Conservation (phyloP, 768 basidiomycete species). For the Mycena chlorophos region DNA sequence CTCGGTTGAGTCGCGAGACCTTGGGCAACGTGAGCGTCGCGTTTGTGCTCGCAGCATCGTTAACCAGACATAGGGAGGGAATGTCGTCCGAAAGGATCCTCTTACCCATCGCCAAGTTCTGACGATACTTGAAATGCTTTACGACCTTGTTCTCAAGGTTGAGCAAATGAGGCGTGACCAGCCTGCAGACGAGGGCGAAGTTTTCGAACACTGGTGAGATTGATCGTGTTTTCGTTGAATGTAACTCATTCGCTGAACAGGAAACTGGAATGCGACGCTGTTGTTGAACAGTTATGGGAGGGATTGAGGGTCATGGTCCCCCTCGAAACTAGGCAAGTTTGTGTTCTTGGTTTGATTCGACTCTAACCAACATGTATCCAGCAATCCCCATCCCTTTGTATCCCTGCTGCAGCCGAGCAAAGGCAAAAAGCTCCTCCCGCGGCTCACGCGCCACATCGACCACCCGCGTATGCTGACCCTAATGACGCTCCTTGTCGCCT, state of each 20-base stretch:
- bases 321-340: slow-evolving; percentile 81
- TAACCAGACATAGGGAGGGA: slow-evolving; percentile 49
- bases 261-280: slow-evolving; percentile 54
- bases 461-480: slow-evolving; percentile 81
- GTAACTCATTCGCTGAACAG: slow-evolving; percentile 34
- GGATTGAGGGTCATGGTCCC: slow-evolving; percentile 85
- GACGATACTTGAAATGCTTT: slow-evolving; percentile 77
- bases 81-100: slow-evolving; percentile 67
- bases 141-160: slow-evolving; percentile 78
- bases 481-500: slow-evolving; percentile 88
- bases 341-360: background rate
- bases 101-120: slow-evolving; percentile 79
- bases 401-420: slow-evolving; percentile 85
- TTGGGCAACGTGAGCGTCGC: slow-evolving; percentile 58
- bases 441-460: slow-evolving; percentile 81
- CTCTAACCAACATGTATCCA: slow-evolving; percentile 31
- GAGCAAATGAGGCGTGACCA: slow-evolving; percentile 85
- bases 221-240: background rate
- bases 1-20: slow-evolving; percentile 73
- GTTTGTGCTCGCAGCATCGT: slow-evolving; percentile 14
- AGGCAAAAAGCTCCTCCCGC: slow-evolving; percentile 89
- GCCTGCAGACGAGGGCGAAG: slow-evolving; percentile 56
- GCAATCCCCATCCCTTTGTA: slow-evolving; percentile 95
- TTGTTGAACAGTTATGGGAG: slow-evolving; percentile 77
- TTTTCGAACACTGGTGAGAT: slow-evolving; percentile 46